These are phyloP conservation scores for Cercospora sp. DNA, from an alignment of 2,329 filamentous ascomycete species.

Conservation along the genomic window DNA sequence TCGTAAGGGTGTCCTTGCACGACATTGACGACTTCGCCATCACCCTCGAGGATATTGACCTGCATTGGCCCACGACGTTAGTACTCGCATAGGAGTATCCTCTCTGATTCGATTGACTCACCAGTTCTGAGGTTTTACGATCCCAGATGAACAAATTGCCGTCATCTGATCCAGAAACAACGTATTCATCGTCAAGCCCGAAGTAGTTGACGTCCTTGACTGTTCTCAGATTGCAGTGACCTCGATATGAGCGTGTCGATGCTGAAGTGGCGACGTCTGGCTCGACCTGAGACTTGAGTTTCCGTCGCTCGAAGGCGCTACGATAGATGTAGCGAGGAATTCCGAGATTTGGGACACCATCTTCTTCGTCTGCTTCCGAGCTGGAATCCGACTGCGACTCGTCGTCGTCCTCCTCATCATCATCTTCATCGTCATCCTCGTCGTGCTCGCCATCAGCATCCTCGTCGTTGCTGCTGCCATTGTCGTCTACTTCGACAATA, in stretches of 20 bases:
- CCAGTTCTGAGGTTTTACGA: constrained; percentile 58
- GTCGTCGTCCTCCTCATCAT: constrained; percentile 34
- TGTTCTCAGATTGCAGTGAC: constrained; percentile 67
- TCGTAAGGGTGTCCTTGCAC: constrained; percentile 68
- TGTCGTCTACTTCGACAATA: constrained; percentile 1
- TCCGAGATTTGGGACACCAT: constrained; percentile 38
- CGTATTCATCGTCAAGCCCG: constrained; percentile 66
- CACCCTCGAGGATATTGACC: constrained; percentile 65
- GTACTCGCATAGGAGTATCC: not conserved
- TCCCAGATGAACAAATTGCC: constrained; percentile 71
- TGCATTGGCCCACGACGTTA: not conserved
- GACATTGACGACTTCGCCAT: constrained; percentile 70
- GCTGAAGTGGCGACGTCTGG: constrained; percentile 55
- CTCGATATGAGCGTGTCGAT: constrained; percentile 59
- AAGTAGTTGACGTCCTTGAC: constrained; percentile 71
- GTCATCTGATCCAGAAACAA: constrained; percentile 66
- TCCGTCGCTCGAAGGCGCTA: constrained; percentile 51
- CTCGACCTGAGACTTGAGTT: constrained; percentile 54
- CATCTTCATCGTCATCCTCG: constrained; percentile 33
- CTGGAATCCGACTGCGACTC: constrained; percentile 29
- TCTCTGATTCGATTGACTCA: not conserved
- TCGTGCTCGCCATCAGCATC: constrained; percentile 34
- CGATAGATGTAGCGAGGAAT: constrained; percentile 45
- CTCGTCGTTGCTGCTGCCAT: constrained; percentile 14
- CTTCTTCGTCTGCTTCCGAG: constrained; percentile 41